Evolutionary conservation across 2,329 filamentous ascomycete species (phyloP), one percentile per base, ranked within the genome.

Genomic region (Venturia pyrina): DNA sequence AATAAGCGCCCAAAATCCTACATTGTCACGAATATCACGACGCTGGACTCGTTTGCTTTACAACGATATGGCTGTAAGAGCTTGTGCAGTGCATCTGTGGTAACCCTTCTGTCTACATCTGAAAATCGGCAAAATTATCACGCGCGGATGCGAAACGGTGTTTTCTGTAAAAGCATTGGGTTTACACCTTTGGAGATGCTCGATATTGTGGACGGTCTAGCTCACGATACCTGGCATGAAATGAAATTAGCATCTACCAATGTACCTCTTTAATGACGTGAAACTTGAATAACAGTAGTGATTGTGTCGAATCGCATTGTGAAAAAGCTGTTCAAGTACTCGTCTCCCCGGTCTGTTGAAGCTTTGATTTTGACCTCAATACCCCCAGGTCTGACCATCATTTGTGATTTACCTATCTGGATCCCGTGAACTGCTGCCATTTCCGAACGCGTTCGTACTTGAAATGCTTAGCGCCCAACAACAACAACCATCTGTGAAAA

Each of bases 1-100:
- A 76, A 57, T 69, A 69, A 67, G 74, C 72, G 67, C 63, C 69
- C 24, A 66, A 62, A 64, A 41, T 40, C 43, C 44, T 21, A 59
- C 28, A 46, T n/a, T 57, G 53, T 48, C 34, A 46, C 28, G 32
- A 37, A 65, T n/a, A 40, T 66, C n/a, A 41, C 50, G 40, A 65
- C 28, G 40, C 34, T 44, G 46, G 62, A 48, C 43, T 34, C 19
- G 34, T 48, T 50, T 53, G 44, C 50, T 17, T 65, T 53, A 63
- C 48, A 57, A n/a, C 43, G 48, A 44, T 11, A 57, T 41, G 37
- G 46, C 34, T 56, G 37, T 21, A 41, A 37, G 37, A 50, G 44
- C 60, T 43, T 62, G 13, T 48, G 40, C 44, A 11, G 60, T 19
- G n/a, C 44, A 44, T 28, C 24, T 32, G 21, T 32, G 43, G 21